Evolutionary conservation across 1,284 basidiomycete species (phyloP), one percentile per base, ranked within the genome.

Genomic region (Limonomyces culmigenus): DNA sequence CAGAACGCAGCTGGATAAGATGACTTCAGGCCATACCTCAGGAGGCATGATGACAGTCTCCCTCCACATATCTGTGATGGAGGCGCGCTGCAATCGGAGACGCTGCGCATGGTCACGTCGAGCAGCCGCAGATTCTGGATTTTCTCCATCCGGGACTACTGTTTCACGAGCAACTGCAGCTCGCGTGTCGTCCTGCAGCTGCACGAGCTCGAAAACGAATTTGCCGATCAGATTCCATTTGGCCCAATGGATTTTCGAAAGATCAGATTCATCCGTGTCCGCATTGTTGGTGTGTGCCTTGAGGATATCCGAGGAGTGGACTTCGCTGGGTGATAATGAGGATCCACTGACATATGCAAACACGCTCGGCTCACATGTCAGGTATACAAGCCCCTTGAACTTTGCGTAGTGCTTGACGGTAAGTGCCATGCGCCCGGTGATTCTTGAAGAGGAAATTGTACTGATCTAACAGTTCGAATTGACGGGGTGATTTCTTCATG

Each of bases 191-290:
- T n/a, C n/a, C 52, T 86, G 81, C 43, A 73, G 80, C 44, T 75
- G 67, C 0, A 64, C 65, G 5, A 78, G 78, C 40, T 62, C 69
- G 38, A 67, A 66, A 41, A 86, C 73, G 49, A 84, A 83, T 39
- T 68, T 64, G 20, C 77, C 83, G 60, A 86, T 76, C 73, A 85
- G 74, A 47, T 77, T 83, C 53, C 76, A 86, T 52, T 86, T 86
- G 16, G 75, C 81, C 81, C 81, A 86, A 45, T 86, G 81, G 34
- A 86, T 78, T 52, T 74, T 75, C 21, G 50, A 56, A 4, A 66
- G 56, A 45, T 80, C 72, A 14, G 64, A 58, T 11, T 66, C 55
- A 42, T 71, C 67, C 41, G 63, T 60, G 46, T 85, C 78, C 5
- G 63, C 59, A 42, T 86, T 86, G 40, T 72, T 77, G 55, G 81